phyloP scores from a whole-genome alignment of 2,329 filamentous ascomycete genomes.

The Aspergillus sp. region DNA sequence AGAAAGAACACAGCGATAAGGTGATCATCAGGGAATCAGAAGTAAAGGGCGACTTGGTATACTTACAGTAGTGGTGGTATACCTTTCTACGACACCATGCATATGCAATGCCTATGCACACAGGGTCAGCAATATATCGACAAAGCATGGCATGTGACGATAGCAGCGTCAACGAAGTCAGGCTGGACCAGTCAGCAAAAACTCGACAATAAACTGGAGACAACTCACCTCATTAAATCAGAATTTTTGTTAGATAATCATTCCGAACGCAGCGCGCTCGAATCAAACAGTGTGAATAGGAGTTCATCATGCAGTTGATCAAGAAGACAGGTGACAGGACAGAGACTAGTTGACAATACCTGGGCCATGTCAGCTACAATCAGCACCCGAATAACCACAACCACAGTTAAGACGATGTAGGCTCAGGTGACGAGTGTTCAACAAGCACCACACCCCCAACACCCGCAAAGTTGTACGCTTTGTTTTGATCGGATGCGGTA shows the following conservation, averaged over 20 bases:
- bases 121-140: conserved; percentile 20
- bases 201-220: not conserved
- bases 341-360: conserved; percentile 15
- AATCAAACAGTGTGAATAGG: conserved; percentile 64
- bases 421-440: conserved; percentile 60
- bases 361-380: conserved; percentile 13
- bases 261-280: conserved; percentile 43
- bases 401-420: conserved; percentile 19
- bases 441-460: conserved; percentile 50
- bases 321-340: conserved; percentile 13
- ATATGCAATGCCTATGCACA: conserved; percentile 14
- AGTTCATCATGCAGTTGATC: conserved; percentile 51
- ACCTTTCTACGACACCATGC: conserved; percentile 1
- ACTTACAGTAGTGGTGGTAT: conserved; percentile 16
- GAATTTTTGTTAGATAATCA: conserved; percentile 56
- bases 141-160: conserved; percentile 14
- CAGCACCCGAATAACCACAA: conserved; percentile 10
- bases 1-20: conserved; percentile 58
- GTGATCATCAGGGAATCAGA: conserved; percentile 46
- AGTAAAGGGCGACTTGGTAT: conserved; percentile 1
- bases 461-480: conserved; percentile 56
- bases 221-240: conserved; percentile 58
- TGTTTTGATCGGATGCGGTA: conserved; percentile 44
- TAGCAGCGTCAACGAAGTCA: conserved; percentile 36
- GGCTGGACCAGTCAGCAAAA: conserved; percentile 27